Percentiles rank a stretch among this genome's conserved stretches.
These are phyloP conservation scores for Monosporascus ibericus DNA, from an alignment of 2,329 filamentous ascomycete species.

Conservation along the genomic window DNA sequence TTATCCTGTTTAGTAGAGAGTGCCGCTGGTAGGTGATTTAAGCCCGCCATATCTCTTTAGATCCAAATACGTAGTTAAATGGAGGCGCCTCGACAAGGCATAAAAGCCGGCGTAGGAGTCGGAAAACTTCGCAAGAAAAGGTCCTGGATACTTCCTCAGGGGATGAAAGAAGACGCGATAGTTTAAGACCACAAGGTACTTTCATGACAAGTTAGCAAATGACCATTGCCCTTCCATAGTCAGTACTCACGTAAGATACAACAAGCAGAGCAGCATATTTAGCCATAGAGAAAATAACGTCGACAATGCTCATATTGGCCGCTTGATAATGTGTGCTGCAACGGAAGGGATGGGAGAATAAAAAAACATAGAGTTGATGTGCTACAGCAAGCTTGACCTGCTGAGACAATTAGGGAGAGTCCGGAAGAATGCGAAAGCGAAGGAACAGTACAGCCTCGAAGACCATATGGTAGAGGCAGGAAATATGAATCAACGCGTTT, in stretches of 20 bases:
- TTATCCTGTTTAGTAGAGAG: background rate
- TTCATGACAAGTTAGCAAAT: background rate
- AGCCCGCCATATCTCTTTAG: background rate
- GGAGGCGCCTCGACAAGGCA: background rate
- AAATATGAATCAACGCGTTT: too few species aligned
- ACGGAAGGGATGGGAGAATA: too few species aligned
- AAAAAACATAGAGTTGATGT: too few species aligned
- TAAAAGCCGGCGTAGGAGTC: background rate
- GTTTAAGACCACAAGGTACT: background rate
- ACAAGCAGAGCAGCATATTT: background rate
- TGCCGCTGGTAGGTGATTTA: background rate
- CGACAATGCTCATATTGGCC: background rate
- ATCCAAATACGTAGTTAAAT: background rate
- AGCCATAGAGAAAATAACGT: background rate
- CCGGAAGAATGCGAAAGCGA: too few species aligned
- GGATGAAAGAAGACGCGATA: background rate
- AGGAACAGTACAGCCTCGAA: too few species aligned
- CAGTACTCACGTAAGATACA: background rate
- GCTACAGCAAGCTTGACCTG: too few species aligned
- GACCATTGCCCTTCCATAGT: background rate
- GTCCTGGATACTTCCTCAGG: background rate
- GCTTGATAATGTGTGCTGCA: too few species aligned
- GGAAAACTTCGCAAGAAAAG: background rate
- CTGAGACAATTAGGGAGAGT: too few species aligned
- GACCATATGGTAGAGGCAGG: too few species aligned